Percentiles rank a stretch among this genome's conserved stretches.
Evolutionary conservation across 73 alveolate species (phyloP).

Genomic region (Paramecium octaurelia): DNA sequence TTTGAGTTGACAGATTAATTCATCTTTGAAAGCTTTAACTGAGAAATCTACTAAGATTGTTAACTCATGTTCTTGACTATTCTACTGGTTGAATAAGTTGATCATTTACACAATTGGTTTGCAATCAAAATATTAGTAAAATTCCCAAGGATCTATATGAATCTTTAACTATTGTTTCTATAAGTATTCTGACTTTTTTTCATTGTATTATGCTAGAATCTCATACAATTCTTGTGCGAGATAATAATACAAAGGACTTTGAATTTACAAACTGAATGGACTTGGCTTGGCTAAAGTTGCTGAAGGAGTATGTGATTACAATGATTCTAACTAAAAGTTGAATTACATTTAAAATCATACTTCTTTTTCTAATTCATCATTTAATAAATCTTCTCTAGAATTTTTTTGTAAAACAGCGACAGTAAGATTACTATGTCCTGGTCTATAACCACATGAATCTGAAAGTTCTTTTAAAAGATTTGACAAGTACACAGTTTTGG

Average conservation of each 20-base stretch:
- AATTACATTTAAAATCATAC: background rate
- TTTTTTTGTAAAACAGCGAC: background rate
- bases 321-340: background rate
- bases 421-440: background rate
- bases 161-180: background rate
- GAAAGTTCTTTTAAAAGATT: background rate
- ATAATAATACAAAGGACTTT: background rate
- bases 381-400: background rate
- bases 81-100: background rate
- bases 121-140: conserved; percentile 19
- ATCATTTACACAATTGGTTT: conserved; percentile 8
- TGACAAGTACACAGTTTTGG: conserved; percentile 11
- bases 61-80: background rate
- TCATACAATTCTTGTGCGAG: conserved; percentile 10
- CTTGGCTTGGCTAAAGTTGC: background rate
- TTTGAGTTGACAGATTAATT: background rate
- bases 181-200: background rate
- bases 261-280: background rate
- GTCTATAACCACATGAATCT: background rate
- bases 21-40: background rate
- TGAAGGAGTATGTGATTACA: background rate
- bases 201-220: background rate
- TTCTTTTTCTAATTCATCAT: background rate
- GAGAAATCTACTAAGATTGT: background rate
- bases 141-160: conserved; percentile 47